phyloP scores from a whole-genome alignment of 306 rosid species.

The Vicia faba region DNA sequence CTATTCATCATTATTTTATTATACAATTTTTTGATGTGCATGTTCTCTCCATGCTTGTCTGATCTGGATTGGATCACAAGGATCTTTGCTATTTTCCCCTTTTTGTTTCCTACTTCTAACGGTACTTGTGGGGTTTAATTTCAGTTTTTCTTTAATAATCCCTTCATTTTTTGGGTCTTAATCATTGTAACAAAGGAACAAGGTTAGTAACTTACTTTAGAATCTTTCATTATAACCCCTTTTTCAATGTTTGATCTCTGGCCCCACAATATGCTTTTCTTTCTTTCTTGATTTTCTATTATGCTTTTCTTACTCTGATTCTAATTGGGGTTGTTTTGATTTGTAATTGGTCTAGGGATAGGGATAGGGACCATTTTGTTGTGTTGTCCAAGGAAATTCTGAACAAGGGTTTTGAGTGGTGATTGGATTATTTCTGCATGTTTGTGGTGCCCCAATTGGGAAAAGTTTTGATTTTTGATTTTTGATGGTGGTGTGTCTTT shows the following conservation, averaged over 20 bases:
- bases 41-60: slow-evolving; percentile 74
- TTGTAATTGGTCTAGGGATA: neutral
- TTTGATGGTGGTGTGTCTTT: slow-evolving; percentile 41
- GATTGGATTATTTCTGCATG: slow-evolving; percentile 34
- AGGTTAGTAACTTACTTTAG: slow-evolving; percentile 52
- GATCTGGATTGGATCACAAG: slow-evolving; percentile 98
- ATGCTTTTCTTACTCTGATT: slow-evolving; percentile 43
- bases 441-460: slow-evolving; percentile 28
- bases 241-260: slow-evolving; percentile 51
- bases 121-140: slow-evolving; percentile 59
- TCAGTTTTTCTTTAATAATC: slow-evolving; percentile 40
- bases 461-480: slow-evolving; percentile 38
- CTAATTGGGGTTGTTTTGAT: slow-evolving; percentile 43
- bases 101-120: slow-evolving; percentile 55
- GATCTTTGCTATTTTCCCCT: slow-evolving; percentile 63
- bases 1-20: slow-evolving; percentile 3
- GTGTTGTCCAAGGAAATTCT: slow-evolving; percentile 42
- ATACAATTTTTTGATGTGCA: slow-evolving; percentile 67
- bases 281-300: slow-evolving; percentile 36
- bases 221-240: slow-evolving; percentile 10
- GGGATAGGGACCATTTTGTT: slow-evolving; percentile 25
- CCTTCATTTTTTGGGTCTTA: slow-evolving; percentile 43
- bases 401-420: slow-evolving; percentile 41
- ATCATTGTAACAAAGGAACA: slow-evolving; percentile 55
- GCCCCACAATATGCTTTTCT: slow-evolving; percentile 55